These are phyloP conservation scores for Colletotrichum nymphaeae DNA, from an alignment of 2,329 filamentous ascomycete genomes.

Conservation along the genomic window DNA sequence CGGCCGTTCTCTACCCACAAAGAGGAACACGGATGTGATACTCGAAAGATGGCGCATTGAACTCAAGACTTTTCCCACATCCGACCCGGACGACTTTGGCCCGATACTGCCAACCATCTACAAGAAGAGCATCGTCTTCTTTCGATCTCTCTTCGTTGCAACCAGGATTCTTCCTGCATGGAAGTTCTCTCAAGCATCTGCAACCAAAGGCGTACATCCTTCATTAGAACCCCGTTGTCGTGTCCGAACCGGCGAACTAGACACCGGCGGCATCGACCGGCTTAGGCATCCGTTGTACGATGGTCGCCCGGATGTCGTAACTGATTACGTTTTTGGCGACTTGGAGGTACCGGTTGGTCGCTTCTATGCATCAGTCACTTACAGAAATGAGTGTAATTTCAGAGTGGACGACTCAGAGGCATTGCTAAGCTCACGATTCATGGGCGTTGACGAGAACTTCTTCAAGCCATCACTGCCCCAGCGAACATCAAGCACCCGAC, in stretches of 20 bases:
- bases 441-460: constrained; percentile 89
- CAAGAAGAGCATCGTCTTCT: constrained; percentile 96
- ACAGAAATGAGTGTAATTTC: constrained; percentile 91
- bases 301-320: constrained; percentile 71
- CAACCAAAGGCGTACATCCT: constrained; percentile 76
- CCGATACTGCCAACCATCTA: constrained; percentile 85
- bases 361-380: constrained; percentile 83
- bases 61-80: constrained; percentile 71
- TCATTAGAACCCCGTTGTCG: constrained; percentile 83
- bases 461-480: constrained; percentile 82
- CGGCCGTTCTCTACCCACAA: constrained; percentile 44
- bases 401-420: constrained; percentile 92
- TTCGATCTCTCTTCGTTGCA: constrained; percentile 87
- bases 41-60: constrained; percentile 93
- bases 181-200: constrained; percentile 81
- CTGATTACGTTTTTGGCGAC: constrained; percentile 83
- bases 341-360: constrained; percentile 89
- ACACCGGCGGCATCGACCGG: constrained; percentile 71
- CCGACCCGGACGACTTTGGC: constrained; percentile 67
- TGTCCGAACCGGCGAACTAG: constrained; percentile 72
- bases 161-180: constrained; percentile 86
- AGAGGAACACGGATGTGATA: constrained; percentile 77
- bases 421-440: constrained; percentile 90
- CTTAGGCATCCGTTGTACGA: constrained; percentile 78
- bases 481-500: constrained; percentile 53